phyloP scores from a whole-genome alignment of 345 rosid species.

The Moricandia moricandioides region DNA sequence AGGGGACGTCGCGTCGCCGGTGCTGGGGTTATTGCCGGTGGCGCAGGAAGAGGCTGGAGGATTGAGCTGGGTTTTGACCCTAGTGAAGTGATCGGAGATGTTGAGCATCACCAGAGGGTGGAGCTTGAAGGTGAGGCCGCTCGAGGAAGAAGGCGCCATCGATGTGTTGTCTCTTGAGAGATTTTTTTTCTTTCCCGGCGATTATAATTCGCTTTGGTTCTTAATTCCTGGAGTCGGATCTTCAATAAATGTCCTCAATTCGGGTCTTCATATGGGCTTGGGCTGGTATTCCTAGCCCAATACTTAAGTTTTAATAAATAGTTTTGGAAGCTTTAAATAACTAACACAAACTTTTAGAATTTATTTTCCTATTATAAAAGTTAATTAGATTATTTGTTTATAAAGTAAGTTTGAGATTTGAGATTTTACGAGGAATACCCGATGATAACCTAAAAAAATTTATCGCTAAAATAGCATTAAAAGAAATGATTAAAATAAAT shows the following conservation, averaged over 20 bases:
- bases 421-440: too few relatives aligned
- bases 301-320: neutral
- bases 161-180: neutral
- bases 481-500: too few relatives aligned
- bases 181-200: neutral
- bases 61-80: conserved; percentile 79
- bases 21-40: conserved; percentile 27
- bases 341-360: too few relatives aligned
- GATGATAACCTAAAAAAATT: too few relatives aligned
- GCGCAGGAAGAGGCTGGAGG: conserved; percentile 43
- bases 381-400: too few relatives aligned
- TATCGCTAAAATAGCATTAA: too few relatives aligned
- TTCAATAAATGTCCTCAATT: neutral
- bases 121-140: conserved; percentile 95
- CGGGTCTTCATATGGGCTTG: conserved; percentile 6
- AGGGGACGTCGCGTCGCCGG: conserved; percentile 28
- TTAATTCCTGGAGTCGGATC: neutral
- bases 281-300: conserved; percentile 21
- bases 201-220: neutral
- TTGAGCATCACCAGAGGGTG: conserved; percentile 92
- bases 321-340: neutral
- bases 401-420: too few relatives aligned
- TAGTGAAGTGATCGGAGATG: conserved; percentile 90
- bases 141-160: conserved; percentile 93
- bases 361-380: too few relatives aligned